Evolutionary conservation across 192 early-diverging fungal genomes (phyloP).

Genomic region (Coemansia sp.): DNA sequence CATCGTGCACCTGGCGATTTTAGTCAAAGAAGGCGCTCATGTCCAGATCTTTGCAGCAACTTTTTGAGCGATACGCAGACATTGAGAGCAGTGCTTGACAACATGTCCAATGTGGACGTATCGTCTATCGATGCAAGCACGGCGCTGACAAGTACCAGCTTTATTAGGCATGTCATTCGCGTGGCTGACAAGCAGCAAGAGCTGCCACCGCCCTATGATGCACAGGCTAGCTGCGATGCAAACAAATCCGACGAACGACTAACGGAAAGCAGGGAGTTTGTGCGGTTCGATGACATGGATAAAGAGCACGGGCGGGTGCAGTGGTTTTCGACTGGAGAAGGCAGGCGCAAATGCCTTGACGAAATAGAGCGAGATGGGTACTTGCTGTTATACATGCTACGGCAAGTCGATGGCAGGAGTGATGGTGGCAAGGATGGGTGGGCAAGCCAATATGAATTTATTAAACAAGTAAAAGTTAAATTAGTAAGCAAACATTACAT

Average conservation of each 20-base stretch:
- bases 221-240: neutral
- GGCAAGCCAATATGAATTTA: too few relatives aligned
- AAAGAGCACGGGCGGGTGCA: slow-evolving; percentile 43
- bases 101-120: too few relatives aligned
- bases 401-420: too few relatives aligned
- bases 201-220: neutral
- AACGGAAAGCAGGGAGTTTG: slow-evolving; percentile 16
- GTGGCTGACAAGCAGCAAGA: neutral
- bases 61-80: too few relatives aligned
- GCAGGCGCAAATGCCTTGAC: slow-evolving; percentile 40
- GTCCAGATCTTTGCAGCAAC: neutral
- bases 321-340: slow-evolving; percentile 26
- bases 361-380: slow-evolving; percentile 62
- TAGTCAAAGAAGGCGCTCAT: neutral
- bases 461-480: too few relatives aligned
- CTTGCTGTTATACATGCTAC: slow-evolving; percentile 69
- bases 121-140: too few relatives aligned
- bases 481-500: too few relatives aligned
- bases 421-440: too few relatives aligned
- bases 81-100: too few relatives aligned
- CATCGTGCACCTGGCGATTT: neutral
- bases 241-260: neutral
- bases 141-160: too few relatives aligned
- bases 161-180: too few relatives aligned
- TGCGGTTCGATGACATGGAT: slow-evolving; percentile 67